Evolutionary conservation across 2,329 filamentous ascomycete genomes (phyloP), one percentile per base, ranked within the genome.

Genomic region (Exophiala sp.): DNA sequence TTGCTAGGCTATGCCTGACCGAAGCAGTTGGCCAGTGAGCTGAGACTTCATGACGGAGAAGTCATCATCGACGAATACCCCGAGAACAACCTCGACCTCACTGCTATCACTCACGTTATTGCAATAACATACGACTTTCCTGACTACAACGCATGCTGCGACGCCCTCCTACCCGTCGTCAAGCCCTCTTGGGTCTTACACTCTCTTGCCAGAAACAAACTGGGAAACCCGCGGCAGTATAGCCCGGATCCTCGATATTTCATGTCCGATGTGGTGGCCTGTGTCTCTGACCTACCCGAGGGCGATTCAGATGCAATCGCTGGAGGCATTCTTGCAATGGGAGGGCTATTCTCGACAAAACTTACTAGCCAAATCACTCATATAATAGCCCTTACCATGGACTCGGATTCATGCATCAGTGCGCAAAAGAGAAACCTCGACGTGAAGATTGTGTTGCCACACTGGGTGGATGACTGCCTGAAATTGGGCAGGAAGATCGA

Each of bases 381-480:
- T 70, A 82, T 99, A 50, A 92, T 95, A 56, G 89, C 92, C 4
- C 75, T 96, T 57, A 84, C 83, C 4, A 78, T 87, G 68, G 85
- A 91, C 33, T 82, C 91, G 52, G 81, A 84, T 2, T 90, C 91
- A 68, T 88, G 86, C 58, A 67, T 79, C 57, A 68, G 82, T 50
- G 87, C 86, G 1, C 61, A 76, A 40, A 74, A 79, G 7, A 95
- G 86, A 69, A 80, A 80, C 2, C 76, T 89, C 50, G 84, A 83
- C 50, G 84, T 84, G 70, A 91, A 90, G 71, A 87, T 96, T 55
- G 89, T 99, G 14, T 77, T 99, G 48, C 94, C 94, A 35, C 45
- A 55, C 58, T 91, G 88, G 91, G 96, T 99, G 67, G 92, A 97
- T 64, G 92, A 96, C 68, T 99, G 94, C 71, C 82, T 99, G 62